Evolutionary conservation across 345 rosid species (phyloP), one percentile per base, ranked within the genome.

Genomic region (Alliaria petiolata): DNA sequence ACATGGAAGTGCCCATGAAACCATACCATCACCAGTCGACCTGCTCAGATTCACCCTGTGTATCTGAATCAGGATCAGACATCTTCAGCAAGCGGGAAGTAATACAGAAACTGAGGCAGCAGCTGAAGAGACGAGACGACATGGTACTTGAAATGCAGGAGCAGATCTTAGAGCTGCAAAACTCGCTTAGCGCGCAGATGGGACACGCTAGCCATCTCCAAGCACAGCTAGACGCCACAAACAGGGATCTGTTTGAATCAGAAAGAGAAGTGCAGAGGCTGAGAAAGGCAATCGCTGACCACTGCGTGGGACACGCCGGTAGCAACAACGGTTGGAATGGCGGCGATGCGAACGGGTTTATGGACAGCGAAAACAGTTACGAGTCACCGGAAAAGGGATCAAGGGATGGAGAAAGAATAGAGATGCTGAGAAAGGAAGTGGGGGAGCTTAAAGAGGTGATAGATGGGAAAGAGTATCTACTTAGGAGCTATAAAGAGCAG

Each of bases 61-160:
- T 89, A 70, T 95, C 97, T 44, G 99, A 91, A 76, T 88, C 96
- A 7, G 97, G 99, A n/a, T 95, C 99, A 43, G 97, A 95, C 75
- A 86, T 91, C 52, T 89, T 88, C 79, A 89, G 87, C 85, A 95
- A 89, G 63, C 81, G 93, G 57, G 99, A 95, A 82, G 97, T 95
- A 59, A 86, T 95, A 72, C 90, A 89, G 75, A 95, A 95, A 79
- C 81, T 95, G 44, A 82, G 99, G 79, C 99, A 91, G 60, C 97
- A 95, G 66, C 60, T 95, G 71, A 89, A 91, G 87, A 89, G 96
- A 80, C 85, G 97, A 56, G 99, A 95, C 26, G 96, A 91, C 52
- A 88, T 95, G 99, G 76, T 87, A 54, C 74, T 95, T 44, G 99
- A 91, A 83, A 95, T 95, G 99, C 97, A 95, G 76, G 99, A 91